Base-by-base conservation (phyloP, 257 asterid genomes). In the Nicotiana obtusifolia region DNA sequence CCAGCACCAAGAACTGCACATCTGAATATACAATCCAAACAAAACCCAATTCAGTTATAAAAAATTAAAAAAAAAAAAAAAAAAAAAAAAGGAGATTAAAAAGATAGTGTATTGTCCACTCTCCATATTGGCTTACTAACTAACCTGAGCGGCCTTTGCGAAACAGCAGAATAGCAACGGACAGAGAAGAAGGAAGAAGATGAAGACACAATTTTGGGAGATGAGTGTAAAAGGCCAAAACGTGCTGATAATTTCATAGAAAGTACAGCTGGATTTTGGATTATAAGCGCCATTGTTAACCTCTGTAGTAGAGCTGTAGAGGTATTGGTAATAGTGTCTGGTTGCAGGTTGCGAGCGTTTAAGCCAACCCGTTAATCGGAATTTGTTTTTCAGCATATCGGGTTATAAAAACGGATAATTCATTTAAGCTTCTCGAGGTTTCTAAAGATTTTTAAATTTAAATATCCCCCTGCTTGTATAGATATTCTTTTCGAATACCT, bases 1-100 rank as follows among this genome's bases (percentile, higher is more conserved):
- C 99, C 99, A 83, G 99, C 99, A 69, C 99, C 99, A 84, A 96
- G 97, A 88, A 96, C 92, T 80, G 98, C 99, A 83, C 84, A 91
- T 80, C 99, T 96, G 88, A 84, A 84, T 41, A 61, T 28, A 68
- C 2, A 85, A 73, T 52, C 20, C 78, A 71, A 64, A 60, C 14
- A 78, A 81, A 52, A 41, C 30, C 2, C 31, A 20, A 56, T 15
- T 56, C 59, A 35, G 64, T 33, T 33, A 33, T 33, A 0, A 33
- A 33, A 37, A 37, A 37, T n/a, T n/a, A 7, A 10, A 47, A 62
- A 4, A 61, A 35, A 35, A 49, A 37, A 24, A 24, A 5, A 11
- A 20, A 31, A 30, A 30, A 30, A 0, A 3, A 30, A 30, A 30
- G 3, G 3, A 30, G 4, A 30, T 30, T 30, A 73, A 14, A 69